These are phyloP conservation scores for Tolypocladium endophyticum DNA, from an alignment of 2,329 filamentous ascomycete genomes.

Conservation along the genomic window DNA sequence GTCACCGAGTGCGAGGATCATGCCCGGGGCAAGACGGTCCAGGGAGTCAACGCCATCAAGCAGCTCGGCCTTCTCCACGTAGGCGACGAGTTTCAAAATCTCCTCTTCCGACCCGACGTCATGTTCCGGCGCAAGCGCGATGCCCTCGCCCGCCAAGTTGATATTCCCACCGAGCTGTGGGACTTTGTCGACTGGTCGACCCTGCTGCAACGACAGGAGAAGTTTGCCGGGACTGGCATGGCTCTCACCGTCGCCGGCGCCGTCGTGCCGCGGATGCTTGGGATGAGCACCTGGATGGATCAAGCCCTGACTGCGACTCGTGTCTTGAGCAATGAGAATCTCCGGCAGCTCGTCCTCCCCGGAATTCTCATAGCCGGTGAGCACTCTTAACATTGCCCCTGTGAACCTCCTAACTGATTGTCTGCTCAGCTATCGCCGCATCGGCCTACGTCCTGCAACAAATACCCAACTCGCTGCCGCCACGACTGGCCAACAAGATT, in stretches of 20 bases:
- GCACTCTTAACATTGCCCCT: slow-evolving; percentile 15
- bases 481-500: slow-evolving; percentile 76
- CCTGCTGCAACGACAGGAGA: slow-evolving; percentile 83
- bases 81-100: slow-evolving; percentile 73
- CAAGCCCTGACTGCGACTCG: slow-evolving; percentile 73
- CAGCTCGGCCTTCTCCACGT: slow-evolving; percentile 80
- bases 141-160: slow-evolving; percentile 70
- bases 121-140: slow-evolving; percentile 89
- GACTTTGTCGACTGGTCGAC: slow-evolving; percentile 88
- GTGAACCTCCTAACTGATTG: neutral
- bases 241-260: slow-evolving; percentile 85
- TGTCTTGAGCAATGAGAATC: slow-evolving; percentile 68
- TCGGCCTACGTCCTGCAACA: slow-evolving; percentile 74
- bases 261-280: slow-evolving; percentile 69
- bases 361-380: slow-evolving; percentile 69
- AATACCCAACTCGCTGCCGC: slow-evolving; percentile 81
- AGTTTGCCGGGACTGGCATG: slow-evolving; percentile 88
- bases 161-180: slow-evolving; percentile 77
- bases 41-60: slow-evolving; percentile 79
- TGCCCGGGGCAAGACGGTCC: slow-evolving; percentile 66
- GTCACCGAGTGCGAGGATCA: slow-evolving; percentile 76
- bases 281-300: slow-evolving; percentile 82
- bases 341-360: slow-evolving; percentile 72
- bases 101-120: slow-evolving; percentile 80
- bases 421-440: slow-evolving; percentile 54